Base-by-base conservation (phyloP, 1,139 yeast genomes). In the Sugiyamaella sp. region DNA sequence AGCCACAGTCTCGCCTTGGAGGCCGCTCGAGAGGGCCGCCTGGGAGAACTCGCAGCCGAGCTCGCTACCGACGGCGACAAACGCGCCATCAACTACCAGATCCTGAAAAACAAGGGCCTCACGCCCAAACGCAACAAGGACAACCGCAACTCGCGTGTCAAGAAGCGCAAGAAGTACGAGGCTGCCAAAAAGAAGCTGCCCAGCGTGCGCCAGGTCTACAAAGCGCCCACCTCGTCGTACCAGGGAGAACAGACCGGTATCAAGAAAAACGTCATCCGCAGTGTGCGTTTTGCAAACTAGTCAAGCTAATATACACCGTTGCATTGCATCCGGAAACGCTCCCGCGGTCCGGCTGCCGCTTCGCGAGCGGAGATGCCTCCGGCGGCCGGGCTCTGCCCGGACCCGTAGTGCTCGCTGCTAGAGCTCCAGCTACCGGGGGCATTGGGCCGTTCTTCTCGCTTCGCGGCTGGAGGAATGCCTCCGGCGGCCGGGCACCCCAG, bases 231-330 rank as follows among this genome's bases (percentile, higher is more conserved):
- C 58, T 90, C 97, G 52, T 85, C 96, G 2, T 93, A 95, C 72
- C 86, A 80, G 61, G 99, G 99, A 73, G 99, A 93, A 72, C 80
- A 82, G 76, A 91, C 98, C 21, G 99, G 99, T 87, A 93, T 93
- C 71, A 90, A 90, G 79, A 91, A 93, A 81, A 89, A 90, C 59
- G 70, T 93, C 58, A 80, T 96, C 33, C 84, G 90, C 71, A 85
- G 96, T 65, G 91, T 89, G 68, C 89, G 86, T 71, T 85, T 91
- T 64, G 53, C 49, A 10, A 48, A 41, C 27, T 48, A 33, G 35
- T 35, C 24, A 24, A 3, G 20, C n/a, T 37, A 29, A 39, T 22
- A 19, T 20, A 12, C 10, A 12, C 46, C 17, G 9, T 19, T 29
- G n/a, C 40, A 17, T 44, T 16, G 24, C 46, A 6, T 5, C 29